A percentile compares a stretch with the other conserved stretches of the same genome.
Conservation (phyloP, 352 stramenopile genomes). For the Pythium monospermum region DNA sequence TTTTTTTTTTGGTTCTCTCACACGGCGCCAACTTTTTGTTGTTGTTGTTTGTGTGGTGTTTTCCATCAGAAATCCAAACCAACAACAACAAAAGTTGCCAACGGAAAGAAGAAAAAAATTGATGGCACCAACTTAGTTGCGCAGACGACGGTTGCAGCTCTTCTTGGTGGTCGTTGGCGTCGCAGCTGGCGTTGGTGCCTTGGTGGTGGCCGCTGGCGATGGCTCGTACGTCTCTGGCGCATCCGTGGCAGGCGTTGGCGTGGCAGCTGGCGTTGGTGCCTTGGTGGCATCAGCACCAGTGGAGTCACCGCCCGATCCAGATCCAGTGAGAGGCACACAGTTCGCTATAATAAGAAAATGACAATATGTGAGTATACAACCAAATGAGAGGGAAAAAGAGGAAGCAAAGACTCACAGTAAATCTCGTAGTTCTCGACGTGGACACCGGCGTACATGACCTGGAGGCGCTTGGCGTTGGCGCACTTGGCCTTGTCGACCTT, state of each 20-base stretch:
- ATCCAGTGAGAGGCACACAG: constrained; percentile 8
- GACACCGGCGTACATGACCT: constrained; percentile 15
- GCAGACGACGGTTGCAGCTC: constrained; percentile 8
- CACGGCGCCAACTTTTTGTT: too few relatives aligned
- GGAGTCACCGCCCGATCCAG: not conserved
- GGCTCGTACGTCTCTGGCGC: not conserved
- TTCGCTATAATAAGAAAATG: constrained; percentile 1
- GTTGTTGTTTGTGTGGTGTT: too few relatives aligned
- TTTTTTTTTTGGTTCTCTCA: too few relatives aligned
- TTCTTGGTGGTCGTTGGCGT: constrained; percentile 1
- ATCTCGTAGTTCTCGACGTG: constrained; percentile 10
- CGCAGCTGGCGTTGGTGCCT: not conserved
- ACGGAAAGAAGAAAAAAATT: not conserved
- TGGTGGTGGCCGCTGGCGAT: not conserved
- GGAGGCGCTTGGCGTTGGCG: constrained; percentile 6
- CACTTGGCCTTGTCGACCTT: constrained; percentile 10
- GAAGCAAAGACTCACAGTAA: constrained; percentile 8
- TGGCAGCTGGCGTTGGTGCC: not conserved
- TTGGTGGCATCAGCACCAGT: not conserved
- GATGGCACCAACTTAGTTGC: constrained; percentile 1
- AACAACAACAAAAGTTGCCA: not conserved
- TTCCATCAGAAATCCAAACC: not conserved
- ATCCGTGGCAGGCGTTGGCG: not conserved
- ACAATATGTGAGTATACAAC: not conserved
- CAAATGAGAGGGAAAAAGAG: not conserved